These are phyloP conservation scores for Aspergillus sp. DNA, from an alignment of 2,329 filamentous ascomycete species.

Conservation along the genomic window DNA sequence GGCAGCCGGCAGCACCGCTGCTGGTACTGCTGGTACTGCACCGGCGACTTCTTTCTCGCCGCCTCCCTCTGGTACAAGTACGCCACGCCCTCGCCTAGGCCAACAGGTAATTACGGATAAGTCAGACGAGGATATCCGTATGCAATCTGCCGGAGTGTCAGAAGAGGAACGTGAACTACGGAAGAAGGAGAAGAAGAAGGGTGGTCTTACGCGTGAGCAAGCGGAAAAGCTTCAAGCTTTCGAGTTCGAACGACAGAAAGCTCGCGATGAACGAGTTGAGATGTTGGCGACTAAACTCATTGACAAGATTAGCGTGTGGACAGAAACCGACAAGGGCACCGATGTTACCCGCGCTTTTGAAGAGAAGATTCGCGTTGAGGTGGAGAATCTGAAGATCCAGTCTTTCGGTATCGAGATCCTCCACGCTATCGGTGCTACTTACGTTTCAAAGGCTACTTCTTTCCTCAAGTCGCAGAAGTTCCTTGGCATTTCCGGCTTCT, in stretches of 20 bases:
- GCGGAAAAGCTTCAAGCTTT: constrained; percentile 86
- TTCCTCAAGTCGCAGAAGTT: constrained; percentile 96
- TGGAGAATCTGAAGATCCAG: constrained; percentile 99
- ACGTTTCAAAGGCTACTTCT: constrained; percentile 80
- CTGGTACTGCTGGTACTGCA: too few species aligned
- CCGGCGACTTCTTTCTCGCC: constrained; percentile 12
- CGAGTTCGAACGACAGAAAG: constrained; percentile 77
- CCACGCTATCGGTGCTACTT: constrained; percentile 90
- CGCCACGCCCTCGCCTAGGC: constrained; percentile 61
- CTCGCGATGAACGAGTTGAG: constrained; percentile 86
- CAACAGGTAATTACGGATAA: constrained; percentile 87
- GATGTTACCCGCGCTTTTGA: constrained; percentile 89
- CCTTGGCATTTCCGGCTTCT: constrained; percentile 93
- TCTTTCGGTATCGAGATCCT: constrained; percentile 95
- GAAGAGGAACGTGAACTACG: constrained; percentile 74
- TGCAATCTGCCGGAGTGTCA: constrained; percentile 64
- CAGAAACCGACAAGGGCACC: constrained; percentile 85
- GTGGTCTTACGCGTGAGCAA: constrained; percentile 83
- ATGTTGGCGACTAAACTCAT: constrained; percentile 81
- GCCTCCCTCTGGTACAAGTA: constrained; percentile 42
- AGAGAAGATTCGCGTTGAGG: constrained; percentile 90
- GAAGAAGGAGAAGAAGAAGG: constrained; percentile 87
- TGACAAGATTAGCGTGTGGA: constrained; percentile 91
- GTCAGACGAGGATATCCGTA: constrained; percentile 72
- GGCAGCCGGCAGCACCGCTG: constrained; percentile 15